Percentiles rank a stretch among this genome's conserved stretches.
phyloP scores from a whole-genome alignment of 176 grass and related monocot genomes.

The Coix lacrymajobi region DNA sequence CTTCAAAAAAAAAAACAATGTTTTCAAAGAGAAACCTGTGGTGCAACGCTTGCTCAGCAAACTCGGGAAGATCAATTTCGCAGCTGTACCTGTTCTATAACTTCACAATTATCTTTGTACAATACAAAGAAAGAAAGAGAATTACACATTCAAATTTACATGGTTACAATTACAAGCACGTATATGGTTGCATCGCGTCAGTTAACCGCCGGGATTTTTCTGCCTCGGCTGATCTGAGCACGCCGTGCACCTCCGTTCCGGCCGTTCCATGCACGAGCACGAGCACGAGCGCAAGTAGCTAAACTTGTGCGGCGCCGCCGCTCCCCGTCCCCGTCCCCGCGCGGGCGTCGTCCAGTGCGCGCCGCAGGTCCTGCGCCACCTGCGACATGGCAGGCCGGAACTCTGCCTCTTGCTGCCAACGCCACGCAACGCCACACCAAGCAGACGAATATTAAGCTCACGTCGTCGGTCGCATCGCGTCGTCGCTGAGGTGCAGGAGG shows the following conservation, averaged over 20 bases:
- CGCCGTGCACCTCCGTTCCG: background rate
- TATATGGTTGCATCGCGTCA: no score
- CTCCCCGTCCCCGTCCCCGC: background rate
- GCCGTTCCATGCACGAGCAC: background rate
- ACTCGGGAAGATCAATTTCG: background rate
- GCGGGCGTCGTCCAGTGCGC: background rate
- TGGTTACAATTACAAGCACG: no score
- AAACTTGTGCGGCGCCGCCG: background rate
- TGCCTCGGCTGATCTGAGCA: background rate
- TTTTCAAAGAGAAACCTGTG: no score
- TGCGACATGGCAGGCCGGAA: conserved; percentile 53
- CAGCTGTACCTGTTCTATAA: background rate
- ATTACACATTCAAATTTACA: no score
- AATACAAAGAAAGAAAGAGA: no score
- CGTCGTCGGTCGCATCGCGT: no score
- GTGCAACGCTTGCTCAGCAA: background rate
- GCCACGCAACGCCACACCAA: background rate
- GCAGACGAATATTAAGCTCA: background rate
- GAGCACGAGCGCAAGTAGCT: background rate
- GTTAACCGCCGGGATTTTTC: no score
- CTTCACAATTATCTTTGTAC: background rate
- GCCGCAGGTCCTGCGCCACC: conserved; percentile 52
- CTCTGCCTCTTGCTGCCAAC: conserved; percentile 43
- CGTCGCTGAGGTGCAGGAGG: background rate
- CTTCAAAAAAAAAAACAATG: no score